phyloP scores from a whole-genome alignment of 2,329 filamentous ascomycete genomes.

The Trichoderma afroharzianum region DNA sequence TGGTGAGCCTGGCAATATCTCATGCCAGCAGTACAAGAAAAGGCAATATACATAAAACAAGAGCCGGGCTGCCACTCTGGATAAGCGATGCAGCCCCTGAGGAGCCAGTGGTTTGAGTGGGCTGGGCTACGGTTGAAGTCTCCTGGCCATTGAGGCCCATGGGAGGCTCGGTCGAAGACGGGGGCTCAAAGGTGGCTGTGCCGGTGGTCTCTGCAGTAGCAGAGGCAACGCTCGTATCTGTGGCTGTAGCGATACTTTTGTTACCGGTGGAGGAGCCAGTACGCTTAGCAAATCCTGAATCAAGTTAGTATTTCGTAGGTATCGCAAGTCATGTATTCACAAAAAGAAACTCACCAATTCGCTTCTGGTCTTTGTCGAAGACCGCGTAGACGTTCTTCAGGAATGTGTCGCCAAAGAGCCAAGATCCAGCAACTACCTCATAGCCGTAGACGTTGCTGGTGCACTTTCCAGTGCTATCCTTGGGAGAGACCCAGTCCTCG shows the following conservation, averaged over 20 bases:
- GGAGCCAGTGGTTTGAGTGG: background rate
- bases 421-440: slow-evolving; percentile 61
- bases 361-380: slow-evolving; percentile 69
- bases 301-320: background rate
- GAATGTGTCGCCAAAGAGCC: slow-evolving; percentile 83
- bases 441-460: slow-evolving; percentile 73
- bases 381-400: slow-evolving; percentile 86
- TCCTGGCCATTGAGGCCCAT: background rate
- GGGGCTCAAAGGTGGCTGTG: background rate
- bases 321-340: background rate
- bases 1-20: background rate
- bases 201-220: slow-evolving; percentile 3
- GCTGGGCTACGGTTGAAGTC: background rate
- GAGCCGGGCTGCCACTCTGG: background rate
- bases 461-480: slow-evolving; percentile 46
- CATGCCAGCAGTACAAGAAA: slow-evolving; percentile 12
- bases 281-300: slow-evolving; percentile 6
- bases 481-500: slow-evolving; percentile 64
- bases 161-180: background rate
- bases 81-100: background rate
- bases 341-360: slow-evolving; percentile 51
- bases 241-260: background rate
- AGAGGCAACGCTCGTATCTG: background rate
- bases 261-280: background rate
- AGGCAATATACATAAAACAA: slow-evolving; percentile 9